Conservation (phyloP, 2,329 filamentous ascomycete species). For the Metarhizium rileyi region DNA sequence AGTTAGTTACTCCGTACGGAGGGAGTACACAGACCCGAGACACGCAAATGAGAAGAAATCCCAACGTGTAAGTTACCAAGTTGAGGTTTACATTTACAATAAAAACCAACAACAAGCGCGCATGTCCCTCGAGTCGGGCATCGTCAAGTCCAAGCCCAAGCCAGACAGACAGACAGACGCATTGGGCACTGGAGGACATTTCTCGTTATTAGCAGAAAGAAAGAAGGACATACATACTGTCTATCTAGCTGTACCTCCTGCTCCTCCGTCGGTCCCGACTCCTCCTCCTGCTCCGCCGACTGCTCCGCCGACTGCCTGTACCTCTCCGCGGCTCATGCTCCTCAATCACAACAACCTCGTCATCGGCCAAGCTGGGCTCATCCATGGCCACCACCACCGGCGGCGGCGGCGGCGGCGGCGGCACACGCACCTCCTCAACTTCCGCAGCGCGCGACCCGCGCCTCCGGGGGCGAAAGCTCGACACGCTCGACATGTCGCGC, state of each 20-base stretch:
- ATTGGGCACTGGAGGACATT: no score
- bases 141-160: no score
- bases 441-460: slow-evolving; percentile 14
- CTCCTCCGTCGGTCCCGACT: neutral
- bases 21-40: no score
- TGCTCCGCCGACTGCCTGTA: slow-evolving; percentile 10
- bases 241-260: neutral
- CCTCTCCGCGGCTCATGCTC: slow-evolving; percentile 20
- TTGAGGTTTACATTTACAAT: no score
- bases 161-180: no score
- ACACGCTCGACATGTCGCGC: slow-evolving; percentile 6
- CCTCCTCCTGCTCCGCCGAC: slow-evolving; percentile 12
- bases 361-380: slow-evolving; percentile 19
- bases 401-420: slow-evolving; percentile 13
- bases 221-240: no score
- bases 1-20: no score
- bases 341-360: slow-evolving; percentile 30
- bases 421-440: slow-evolving; percentile 21
- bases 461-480: slow-evolving; percentile 4
- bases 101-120: no score
- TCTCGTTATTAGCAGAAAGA: no score
- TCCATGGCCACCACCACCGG: slow-evolving; percentile 18
- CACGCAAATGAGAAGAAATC: no score
- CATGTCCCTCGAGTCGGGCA: no score
- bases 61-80: no score